A percentile compares a stretch with the other conserved stretches of the same genome.
phyloP scores from a whole-genome alignment of 164 flowering plant genomes.

The Umbellularia californica region DNA sequence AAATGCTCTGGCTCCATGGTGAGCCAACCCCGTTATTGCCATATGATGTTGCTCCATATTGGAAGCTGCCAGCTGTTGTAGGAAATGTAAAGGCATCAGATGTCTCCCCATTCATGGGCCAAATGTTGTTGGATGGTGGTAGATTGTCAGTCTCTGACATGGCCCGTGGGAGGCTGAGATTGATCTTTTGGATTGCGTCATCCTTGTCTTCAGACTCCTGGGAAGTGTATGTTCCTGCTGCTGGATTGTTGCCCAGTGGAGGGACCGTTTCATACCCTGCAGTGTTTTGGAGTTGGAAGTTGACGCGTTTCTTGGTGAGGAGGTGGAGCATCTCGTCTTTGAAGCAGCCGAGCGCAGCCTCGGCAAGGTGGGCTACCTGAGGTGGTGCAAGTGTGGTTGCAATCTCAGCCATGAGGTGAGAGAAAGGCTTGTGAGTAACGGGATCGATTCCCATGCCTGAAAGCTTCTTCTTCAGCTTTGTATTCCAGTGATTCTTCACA shows the following conservation, averaged over 20 bases:
- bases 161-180: slow-evolving; percentile 65
- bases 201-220: slow-evolving; percentile 44
- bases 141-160: slow-evolving; percentile 51
- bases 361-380: slow-evolving; percentile 88
- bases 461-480: slow-evolving; percentile 91
- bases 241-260: slow-evolving; percentile 19
- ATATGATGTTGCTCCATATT: slow-evolving; percentile 43
- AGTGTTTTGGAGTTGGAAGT: slow-evolving; percentile 53
- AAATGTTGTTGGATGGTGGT: slow-evolving; percentile 40
- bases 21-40: slow-evolving; percentile 57
- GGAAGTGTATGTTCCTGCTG: slow-evolving; percentile 13
- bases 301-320: slow-evolving; percentile 75
- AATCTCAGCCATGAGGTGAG: slow-evolving; percentile 98
- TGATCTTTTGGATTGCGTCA: slow-evolving; percentile 62
- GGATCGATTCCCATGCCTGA: slow-evolving; percentile 99
- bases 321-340: slow-evolving; percentile 99
- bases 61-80: slow-evolving; percentile 37
- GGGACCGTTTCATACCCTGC: slow-evolving; percentile 5
- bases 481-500: slow-evolving; percentile 97
- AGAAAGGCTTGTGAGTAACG: slow-evolving; percentile 95
- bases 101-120: slow-evolving; percentile 38
- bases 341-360: slow-evolving; percentile 96
- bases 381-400: slow-evolving; percentile 92
- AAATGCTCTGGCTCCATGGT: slow-evolving; percentile 81
- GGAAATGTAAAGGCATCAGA: slow-evolving; percentile 39